Evolutionary conservation across 208 protist genomes (phyloP).

Genomic region (Crithidia expoeki): DNA sequence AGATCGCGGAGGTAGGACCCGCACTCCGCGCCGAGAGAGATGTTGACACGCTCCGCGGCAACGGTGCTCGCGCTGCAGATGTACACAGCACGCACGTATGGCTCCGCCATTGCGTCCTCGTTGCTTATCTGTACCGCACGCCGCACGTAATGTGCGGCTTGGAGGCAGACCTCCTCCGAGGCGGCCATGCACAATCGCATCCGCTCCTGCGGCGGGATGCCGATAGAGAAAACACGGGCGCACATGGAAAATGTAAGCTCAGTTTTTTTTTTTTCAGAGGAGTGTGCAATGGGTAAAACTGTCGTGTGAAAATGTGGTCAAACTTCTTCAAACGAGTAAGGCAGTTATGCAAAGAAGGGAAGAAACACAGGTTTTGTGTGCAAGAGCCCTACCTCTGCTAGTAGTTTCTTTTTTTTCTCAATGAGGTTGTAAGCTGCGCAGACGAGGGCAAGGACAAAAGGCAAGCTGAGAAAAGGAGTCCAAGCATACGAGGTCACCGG

Average conservation of each 20-base stretch:
- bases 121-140: conserved; percentile 12
- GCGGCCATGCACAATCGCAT: conserved; percentile 20
- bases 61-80: conserved; percentile 10
- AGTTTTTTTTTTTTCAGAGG: conserved; percentile 1
- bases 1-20: conserved; percentile 33
- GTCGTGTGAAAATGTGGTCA: too few species aligned
- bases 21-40: conserved; percentile 30
- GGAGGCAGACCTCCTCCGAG: conserved; percentile 29
- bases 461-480: too few species aligned
- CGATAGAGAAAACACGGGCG: conserved; percentile 18
- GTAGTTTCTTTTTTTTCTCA: too few species aligned
- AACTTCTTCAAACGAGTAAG: too few species aligned
- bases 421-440: too few species aligned
- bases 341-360: too few species aligned
- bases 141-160: conserved; percentile 20
- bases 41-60: conserved; percentile 31
- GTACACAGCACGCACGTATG: conserved; percentile 48
- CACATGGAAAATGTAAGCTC: conserved; percentile 4
- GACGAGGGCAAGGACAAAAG: too few species aligned
- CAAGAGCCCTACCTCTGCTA: too few species aligned
- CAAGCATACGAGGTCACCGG: too few species aligned
- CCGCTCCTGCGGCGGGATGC: conserved; percentile 25
- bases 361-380: too few species aligned
- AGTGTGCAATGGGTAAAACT: too few species aligned
- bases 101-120: conserved; percentile 11